These are phyloP conservation scores for Aspergillus panamensis DNA, from an alignment of 495 filamentous ascomycete genomes.

Conservation along the genomic window DNA sequence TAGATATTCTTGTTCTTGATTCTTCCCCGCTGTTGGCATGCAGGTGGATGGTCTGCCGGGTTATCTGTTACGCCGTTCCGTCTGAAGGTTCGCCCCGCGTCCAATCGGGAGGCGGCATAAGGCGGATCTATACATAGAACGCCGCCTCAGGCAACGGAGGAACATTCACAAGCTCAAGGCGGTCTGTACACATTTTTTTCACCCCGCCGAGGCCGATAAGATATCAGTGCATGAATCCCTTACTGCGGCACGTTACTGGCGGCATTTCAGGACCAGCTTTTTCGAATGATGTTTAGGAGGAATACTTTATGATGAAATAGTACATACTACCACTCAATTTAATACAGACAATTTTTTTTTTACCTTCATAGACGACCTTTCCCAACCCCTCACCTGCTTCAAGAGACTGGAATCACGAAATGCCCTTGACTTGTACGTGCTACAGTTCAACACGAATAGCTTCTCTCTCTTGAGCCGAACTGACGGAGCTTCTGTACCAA, in stretches of 20 bases:
- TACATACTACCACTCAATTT: background rate
- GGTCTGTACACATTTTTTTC: slow-evolving; percentile 19
- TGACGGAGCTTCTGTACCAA: slow-evolving; percentile 17
- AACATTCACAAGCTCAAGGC: slow-evolving; percentile 6
- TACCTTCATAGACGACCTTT: background rate
- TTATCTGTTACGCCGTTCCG: slow-evolving; percentile 16
- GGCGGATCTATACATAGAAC: slow-evolving; percentile 10
- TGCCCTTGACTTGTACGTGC: slow-evolving; percentile 45
- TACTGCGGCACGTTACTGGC: slow-evolving; percentile 14
- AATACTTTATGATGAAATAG: slow-evolving; percentile 7
- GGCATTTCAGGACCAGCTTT: background rate
- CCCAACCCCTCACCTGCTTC: background rate
- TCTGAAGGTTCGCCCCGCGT: slow-evolving; percentile 13
- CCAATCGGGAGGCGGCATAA: slow-evolving; percentile 17
- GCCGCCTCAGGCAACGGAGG: slow-evolving; percentile 8
- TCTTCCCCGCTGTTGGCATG: slow-evolving; percentile 17
- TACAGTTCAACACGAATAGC: background rate
- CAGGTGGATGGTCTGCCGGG: slow-evolving; percentile 18
- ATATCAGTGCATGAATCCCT: slow-evolving; percentile 16
- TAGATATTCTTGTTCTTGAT: slow-evolving; percentile 15
- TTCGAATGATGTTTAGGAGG: background rate
- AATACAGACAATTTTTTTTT: slow-evolving; percentile 9
- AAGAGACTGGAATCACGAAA: slow-evolving; percentile 16
- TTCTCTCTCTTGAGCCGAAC: background rate
- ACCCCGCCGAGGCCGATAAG: slow-evolving; percentile 20